Evolutionary conservation across 495 filamentous ascomycete species (phyloP).

Genomic region (Tuber microsphaerosporum): DNA sequence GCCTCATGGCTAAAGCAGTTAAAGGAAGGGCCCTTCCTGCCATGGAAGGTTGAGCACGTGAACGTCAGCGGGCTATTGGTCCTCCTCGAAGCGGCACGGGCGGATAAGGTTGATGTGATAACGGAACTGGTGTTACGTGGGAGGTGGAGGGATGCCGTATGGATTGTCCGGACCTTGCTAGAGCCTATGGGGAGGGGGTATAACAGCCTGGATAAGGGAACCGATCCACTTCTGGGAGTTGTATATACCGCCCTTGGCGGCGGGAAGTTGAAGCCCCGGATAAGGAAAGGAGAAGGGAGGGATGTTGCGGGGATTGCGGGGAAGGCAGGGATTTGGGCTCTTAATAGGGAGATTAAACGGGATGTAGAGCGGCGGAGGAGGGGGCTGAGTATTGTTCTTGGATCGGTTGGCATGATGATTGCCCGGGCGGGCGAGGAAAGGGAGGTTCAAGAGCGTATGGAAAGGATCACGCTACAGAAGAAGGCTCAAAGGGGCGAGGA

Average conservation of each 20-base stretch:
- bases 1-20: background rate
- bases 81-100: constrained; percentile 24
- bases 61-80: constrained; percentile 18
- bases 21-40: background rate
- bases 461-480: background rate
- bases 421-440: constrained; percentile 15
- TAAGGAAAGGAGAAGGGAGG: background rate
- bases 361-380: constrained; percentile 31
- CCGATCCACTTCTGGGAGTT: constrained; percentile 6
- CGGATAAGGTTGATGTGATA: constrained; percentile 26
- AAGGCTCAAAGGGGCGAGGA: background rate
- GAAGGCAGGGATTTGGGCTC: constrained; percentile 23
- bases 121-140: constrained; percentile 17
- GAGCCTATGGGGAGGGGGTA: constrained; percentile 13
- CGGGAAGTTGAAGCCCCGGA: background rate
- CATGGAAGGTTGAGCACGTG: background rate
- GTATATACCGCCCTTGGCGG: constrained; percentile 15
- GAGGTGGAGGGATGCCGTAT: constrained; percentile 27
- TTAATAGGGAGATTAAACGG: constrained; percentile 12
- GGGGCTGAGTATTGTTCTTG: constrained; percentile 26
- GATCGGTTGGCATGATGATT: constrained; percentile 22
- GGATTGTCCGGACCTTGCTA: constrained; percentile 23
- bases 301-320: constrained; percentile 21
- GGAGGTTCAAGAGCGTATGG: background rate
- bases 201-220: background rate